Base-by-base conservation (phyloP, 2,329 filamentous ascomycete genomes). In the Magnaporthiopsis rhizophila region DNA sequence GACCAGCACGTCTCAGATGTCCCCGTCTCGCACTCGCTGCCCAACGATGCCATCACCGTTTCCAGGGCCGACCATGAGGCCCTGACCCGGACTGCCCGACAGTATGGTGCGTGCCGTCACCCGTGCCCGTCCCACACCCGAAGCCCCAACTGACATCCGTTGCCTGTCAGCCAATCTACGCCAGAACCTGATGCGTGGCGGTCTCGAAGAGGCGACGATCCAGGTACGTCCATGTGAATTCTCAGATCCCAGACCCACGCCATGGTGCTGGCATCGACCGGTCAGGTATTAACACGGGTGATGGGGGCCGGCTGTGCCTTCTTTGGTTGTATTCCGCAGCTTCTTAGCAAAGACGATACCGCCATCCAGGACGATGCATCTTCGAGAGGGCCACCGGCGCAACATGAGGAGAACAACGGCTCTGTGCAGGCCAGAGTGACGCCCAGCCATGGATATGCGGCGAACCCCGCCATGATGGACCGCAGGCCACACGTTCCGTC, bases 11-110 rank as follows among this genome's bases (percentile, higher is more conserved):
- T 24, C 61, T 32, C 56, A 13, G 63, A 45, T 62, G 62, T 63
- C 45, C 38, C 59, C 45, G 34, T 63, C 26, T 63, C 62, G 13
- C 62, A 24, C 26, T 59, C 57, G 38, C 58, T 61, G 13, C 32
- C 61, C 58, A 58, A 71, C 73, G 32, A 73, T 74, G 77, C 76
- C 66, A 78, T 89, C 60, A 82, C 79, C 65, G 82, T 91, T 64
- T 77, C 83, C 53, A 85, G 81, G 70, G 73, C 75, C 62, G 86
- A 92, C 71, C 85, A 91, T 74, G 81, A 87, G 62, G 74, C 73
- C 61, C 78, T 92, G 66, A 79, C 86, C 68, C 73, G 80, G 65
- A 67, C 69, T 64, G 77, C 80, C 62, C 78, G 76, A 65, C 80
- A 87, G 73, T 88, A 86, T 71, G 77, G 86, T 88, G 80, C 62